Conservation (phyloP, 2,329 filamentous ascomycete genomes). For the Paraphoma chrysanthemicola region DNA sequence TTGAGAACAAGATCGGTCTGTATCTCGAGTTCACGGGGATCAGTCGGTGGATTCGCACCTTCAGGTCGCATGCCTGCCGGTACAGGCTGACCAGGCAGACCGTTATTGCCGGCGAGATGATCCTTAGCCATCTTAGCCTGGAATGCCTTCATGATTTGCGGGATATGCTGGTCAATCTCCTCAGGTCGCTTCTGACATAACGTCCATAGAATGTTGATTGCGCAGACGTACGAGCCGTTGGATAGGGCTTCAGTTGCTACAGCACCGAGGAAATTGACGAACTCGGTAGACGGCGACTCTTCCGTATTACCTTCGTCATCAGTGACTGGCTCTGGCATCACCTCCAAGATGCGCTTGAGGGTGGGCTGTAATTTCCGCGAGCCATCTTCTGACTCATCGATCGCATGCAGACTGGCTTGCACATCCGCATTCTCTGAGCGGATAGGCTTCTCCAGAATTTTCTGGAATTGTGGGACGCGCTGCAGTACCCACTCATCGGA, state of each 20-base stretch:
- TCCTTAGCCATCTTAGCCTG: constrained; percentile 92
- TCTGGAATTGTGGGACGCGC: constrained; percentile 79
- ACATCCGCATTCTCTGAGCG: constrained; percentile 90
- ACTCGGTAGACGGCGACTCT: constrained; percentile 79
- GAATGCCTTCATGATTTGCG: constrained; percentile 88
- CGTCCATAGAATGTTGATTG: constrained; percentile 93
- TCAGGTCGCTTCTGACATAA: constrained; percentile 83
- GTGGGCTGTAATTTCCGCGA: constrained; percentile 70
- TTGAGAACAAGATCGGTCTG: constrained; percentile 92
- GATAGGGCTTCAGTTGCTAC: constrained; percentile 88
- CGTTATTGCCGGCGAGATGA: constrained; percentile 74
- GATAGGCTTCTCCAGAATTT: constrained; percentile 86
- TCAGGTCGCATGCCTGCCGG: constrained; percentile 58
- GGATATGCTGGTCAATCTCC: constrained; percentile 88
- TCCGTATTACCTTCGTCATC: constrained; percentile 84
- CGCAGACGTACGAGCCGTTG: constrained; percentile 80
- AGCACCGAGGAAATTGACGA: constrained; percentile 82
- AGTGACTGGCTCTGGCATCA: constrained; percentile 81
- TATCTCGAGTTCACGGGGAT: constrained; percentile 82
- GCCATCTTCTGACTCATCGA: constrained; percentile 73
- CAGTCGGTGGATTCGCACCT: constrained; percentile 66
- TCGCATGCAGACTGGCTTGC: constrained; percentile 86
- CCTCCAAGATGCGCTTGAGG: constrained; percentile 82
- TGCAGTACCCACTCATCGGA: constrained; percentile 88
- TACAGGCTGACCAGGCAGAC: constrained; percentile 44